Evolutionary conservation across 1,284 basidiomycete species (phyloP).

Genomic region (Naganishia cerealis): DNA sequence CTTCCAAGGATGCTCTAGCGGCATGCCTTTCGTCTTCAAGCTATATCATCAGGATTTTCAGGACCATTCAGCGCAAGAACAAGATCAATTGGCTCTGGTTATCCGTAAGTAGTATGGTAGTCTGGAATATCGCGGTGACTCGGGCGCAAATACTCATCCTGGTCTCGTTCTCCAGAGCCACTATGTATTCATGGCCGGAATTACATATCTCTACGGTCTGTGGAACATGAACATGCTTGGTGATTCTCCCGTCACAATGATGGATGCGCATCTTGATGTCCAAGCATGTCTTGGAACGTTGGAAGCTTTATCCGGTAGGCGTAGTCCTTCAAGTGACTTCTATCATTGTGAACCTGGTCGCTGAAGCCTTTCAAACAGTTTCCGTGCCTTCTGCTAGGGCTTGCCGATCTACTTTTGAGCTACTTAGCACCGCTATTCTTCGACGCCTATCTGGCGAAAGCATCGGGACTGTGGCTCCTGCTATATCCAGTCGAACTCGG

Average conservation of each 20-base stretch:
- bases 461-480: conserved; percentile 3
- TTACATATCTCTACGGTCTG: conserved; percentile 55
- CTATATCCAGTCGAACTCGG: neutral
- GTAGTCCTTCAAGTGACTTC: neutral
- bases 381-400: conserved; percentile 53
- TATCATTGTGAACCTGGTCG: neutral
- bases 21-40: conserved; percentile 53
- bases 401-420: conserved; percentile 51
- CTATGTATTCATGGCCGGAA: conserved; percentile 51
- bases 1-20: conserved; percentile 49
- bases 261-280: conserved; percentile 53
- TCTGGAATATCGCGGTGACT: neutral
- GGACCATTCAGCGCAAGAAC: conserved; percentile 54
- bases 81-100: conserved; percentile 56
- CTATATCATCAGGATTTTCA: conserved; percentile 55
- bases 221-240: conserved; percentile 54
- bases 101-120: conserved; percentile 43
- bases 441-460: conserved; percentile 44
- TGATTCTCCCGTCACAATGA: conserved; percentile 49
- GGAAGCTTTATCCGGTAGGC: conserved; percentile 53
- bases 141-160: neutral
- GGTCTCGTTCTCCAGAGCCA: conserved; percentile 19
- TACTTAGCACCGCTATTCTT: conserved; percentile 51
- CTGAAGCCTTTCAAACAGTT: conserved; percentile 38
- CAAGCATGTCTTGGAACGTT: conserved; percentile 53